phyloP scores from a whole-genome alignment of 2,329 filamentous ascomycete species.

The Xylariaceae sp. region DNA sequence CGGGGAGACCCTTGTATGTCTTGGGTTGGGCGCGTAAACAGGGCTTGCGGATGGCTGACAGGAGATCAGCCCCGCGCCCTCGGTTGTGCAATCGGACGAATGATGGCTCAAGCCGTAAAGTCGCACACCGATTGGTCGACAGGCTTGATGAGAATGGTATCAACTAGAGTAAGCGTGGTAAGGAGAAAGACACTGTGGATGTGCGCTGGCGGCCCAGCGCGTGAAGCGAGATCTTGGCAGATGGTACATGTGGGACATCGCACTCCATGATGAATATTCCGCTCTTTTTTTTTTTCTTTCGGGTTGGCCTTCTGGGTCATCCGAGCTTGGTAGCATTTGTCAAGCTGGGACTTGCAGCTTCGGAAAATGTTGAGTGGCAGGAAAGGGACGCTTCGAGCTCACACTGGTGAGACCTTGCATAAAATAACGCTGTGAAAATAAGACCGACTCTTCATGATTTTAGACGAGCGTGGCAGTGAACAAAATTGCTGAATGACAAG shows the following conservation, averaged over 20 bases:
- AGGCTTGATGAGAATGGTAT: conserved; percentile 18
- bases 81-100: conserved; percentile 45
- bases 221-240: neutral
- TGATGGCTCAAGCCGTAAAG: conserved; percentile 30
- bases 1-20: conserved; percentile 36
- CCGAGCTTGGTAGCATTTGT: conserved; percentile 9
- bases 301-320: neutral
- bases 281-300: neutral
- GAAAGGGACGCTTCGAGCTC: conserved; percentile 23
- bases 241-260: conserved; percentile 1
- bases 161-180: conserved; percentile 7
- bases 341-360: conserved; percentile 6
- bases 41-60: conserved; percentile 43
- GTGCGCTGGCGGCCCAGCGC: neutral
- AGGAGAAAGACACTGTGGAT: neutral
- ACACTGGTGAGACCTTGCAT: conserved; percentile 31
- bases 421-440: conserved; percentile 34
- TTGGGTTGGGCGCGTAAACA: conserved; percentile 46
- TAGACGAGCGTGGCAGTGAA: conserved; percentile 39
- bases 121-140: conserved; percentile 38
- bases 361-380: neutral
- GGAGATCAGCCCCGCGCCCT: conserved; percentile 35
- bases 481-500: conserved; percentile 19
- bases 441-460: conserved; percentile 41
- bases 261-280: conserved; percentile 4